Evolutionary conservation across 192 early-diverging fungal genomes (phyloP).

Genomic region (Coemansia sp.): DNA sequence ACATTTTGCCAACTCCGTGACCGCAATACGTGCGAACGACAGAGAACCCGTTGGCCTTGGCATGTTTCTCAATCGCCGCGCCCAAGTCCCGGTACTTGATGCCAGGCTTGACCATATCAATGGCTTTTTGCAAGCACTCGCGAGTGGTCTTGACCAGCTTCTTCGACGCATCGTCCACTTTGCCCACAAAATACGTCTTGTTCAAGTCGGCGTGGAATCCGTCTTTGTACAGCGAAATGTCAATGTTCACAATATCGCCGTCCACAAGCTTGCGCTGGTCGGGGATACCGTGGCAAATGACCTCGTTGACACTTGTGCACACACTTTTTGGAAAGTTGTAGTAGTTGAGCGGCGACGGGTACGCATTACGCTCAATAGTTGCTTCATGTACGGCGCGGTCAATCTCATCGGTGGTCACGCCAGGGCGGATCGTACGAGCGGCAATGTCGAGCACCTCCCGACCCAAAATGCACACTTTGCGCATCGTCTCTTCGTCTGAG

Average conservation of each 20-base stretch:
- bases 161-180: constrained; percentile 71
- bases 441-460: constrained; percentile 93
- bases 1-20: constrained; percentile 85
- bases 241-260: constrained; percentile 96
- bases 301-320: constrained; percentile 89
- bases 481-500: constrained; percentile 79
- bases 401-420: constrained; percentile 94
- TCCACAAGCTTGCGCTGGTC: constrained; percentile 90
- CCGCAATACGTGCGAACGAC: constrained; percentile 92
- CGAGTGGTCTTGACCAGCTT: constrained; percentile 80
- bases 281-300: constrained; percentile 98
- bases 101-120: constrained; percentile 89
- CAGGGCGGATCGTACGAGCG: constrained; percentile 72
- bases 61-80: constrained; percentile 83
- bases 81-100: constrained; percentile 90
- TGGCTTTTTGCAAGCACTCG: constrained; percentile 89
- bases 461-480: constrained; percentile 71
- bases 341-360: constrained; percentile 98
- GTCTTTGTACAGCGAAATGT: constrained; percentile 83
- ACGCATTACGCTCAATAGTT: constrained; percentile 83
- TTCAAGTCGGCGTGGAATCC: constrained; percentile 96
- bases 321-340: constrained; percentile 93
- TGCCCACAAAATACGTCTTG: constrained; percentile 89
- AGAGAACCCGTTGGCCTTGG: constrained; percentile 80
- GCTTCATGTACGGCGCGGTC: constrained; percentile 96